Base-by-base conservation (phyloP, 2,329 filamentous ascomycete species). In the Fusarium sp. region DNA sequence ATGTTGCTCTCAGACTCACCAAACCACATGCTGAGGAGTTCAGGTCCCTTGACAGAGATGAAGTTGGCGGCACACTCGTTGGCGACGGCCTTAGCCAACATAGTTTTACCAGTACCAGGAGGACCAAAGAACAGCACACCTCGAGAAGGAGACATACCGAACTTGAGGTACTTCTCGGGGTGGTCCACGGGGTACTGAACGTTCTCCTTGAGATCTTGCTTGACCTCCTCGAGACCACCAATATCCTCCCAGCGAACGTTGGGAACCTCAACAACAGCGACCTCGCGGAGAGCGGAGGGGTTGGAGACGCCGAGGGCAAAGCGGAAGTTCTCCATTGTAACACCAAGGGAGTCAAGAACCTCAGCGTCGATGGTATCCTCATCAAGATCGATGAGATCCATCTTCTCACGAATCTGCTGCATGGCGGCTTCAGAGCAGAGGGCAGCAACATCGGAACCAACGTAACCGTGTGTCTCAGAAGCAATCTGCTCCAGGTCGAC, bases 341-440 rank as follows among this genome's bases (percentile, higher is more conserved):
- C 96, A 81, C 96, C 96, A 48, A 99, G 90, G 47, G 96, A 98
- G 84, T 99, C 96, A 58, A 99, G 89, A 55, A 99, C 96, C 85
- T 99, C 96, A 30, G 96, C 96, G 77, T 99, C 96, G 70, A 99
- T 99, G 68, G 96, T 99, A 79, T 99, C 96, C 85, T 99, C 96
- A 72, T 99, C 96, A 34, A 99, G 88, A 83, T 99, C 96, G 75
- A 99, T 99, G 71, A 99, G 89, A 80, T 99, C 96, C 96, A 99
- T 99, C 92, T 99, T 99, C 85, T 99, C 96, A 85, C 96, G 95
- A 83, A 99, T 99, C 85, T 99, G 96, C 83, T 99, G 96, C 96
- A 99, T 99, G 71, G 96, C 96, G 80, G 96, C 96, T 84, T 99
- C 96, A 9, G 96, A 99, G 85, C 96, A 99, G 66, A 99, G 93